These are phyloP conservation scores for Priceomyces carsonii DNA, from an alignment of 805 yeast species.

Conservation along the genomic window DNA sequence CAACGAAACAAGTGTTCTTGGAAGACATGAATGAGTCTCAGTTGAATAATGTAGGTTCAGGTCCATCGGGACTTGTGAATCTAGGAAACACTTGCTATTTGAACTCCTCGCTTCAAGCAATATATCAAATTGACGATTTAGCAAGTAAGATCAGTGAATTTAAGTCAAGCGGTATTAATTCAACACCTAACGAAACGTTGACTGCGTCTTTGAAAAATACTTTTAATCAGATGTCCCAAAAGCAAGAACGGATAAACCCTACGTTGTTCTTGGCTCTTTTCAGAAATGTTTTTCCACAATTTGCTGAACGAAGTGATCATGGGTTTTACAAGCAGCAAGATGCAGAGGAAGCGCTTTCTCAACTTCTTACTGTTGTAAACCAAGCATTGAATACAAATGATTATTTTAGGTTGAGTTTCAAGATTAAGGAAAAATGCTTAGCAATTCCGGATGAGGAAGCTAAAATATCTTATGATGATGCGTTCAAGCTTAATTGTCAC, in stretches of 20 bases:
- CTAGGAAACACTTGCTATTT: constrained; percentile 79
- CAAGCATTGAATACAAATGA: constrained; percentile 52
- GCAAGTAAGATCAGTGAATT: constrained; percentile 26
- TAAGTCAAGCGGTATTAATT: constrained; percentile 10
- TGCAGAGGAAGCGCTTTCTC: constrained; percentile 95
- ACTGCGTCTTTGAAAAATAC: constrained; percentile 40
- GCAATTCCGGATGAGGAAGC: constrained; percentile 37
- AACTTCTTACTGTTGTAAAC: constrained; percentile 58
- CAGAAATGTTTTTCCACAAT: constrained; percentile 80
- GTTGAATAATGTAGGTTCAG: constrained; percentile 35
- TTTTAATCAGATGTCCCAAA: constrained; percentile 47
- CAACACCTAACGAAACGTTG: constrained; percentile 17
- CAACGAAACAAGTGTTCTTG: constrained; percentile 55
- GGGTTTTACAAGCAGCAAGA: constrained; percentile 93
- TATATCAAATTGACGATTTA: constrained; percentile 47
- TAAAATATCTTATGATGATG: constrained; percentile 42
- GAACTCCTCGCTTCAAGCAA: constrained; percentile 66
- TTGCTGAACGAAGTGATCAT: constrained; percentile 68
- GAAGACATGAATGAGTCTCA: constrained; percentile 64
- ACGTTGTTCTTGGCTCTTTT: constrained; percentile 61
- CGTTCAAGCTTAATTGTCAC: constrained; percentile 83
- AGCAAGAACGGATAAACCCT: constrained; percentile 61
- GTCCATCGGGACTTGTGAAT: constrained; percentile 68
- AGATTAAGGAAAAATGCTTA: constrained; percentile 62
- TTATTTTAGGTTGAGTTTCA: constrained; percentile 65